phyloP scores from a whole-genome alignment of 2,329 filamentous ascomycete genomes.

The Trichoderma oligosporum region DNA sequence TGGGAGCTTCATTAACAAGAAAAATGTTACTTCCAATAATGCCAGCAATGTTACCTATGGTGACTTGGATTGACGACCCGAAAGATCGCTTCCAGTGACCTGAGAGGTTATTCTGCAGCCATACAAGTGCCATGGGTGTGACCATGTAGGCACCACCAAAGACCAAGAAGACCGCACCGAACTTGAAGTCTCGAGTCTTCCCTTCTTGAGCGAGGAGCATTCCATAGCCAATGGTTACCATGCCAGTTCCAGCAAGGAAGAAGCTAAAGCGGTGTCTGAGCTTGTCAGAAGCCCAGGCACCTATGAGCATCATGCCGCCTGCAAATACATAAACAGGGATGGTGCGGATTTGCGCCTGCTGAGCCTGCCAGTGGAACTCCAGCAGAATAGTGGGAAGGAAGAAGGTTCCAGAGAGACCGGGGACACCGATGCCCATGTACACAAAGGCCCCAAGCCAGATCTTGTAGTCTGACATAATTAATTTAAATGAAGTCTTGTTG shows the following conservation, averaged over 20 bases:
- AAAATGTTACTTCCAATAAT: slow-evolving; percentile 45
- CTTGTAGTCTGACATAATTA: slow-evolving; percentile 47
- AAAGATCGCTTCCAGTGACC: slow-evolving; percentile 53
- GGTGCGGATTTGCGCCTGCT: slow-evolving; percentile 35
- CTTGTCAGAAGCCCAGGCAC: slow-evolving; percentile 45
- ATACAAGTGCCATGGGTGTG: slow-evolving; percentile 53
- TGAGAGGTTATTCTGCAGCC: slow-evolving; percentile 58
- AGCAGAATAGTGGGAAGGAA: slow-evolving; percentile 39
- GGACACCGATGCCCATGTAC: slow-evolving; percentile 41
- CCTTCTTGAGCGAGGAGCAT: slow-evolving; percentile 42
- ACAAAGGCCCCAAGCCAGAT: slow-evolving; percentile 39
- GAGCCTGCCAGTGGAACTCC: slow-evolving; percentile 34
- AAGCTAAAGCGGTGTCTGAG: slow-evolving; percentile 49
- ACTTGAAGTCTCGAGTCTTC: slow-evolving; percentile 38
- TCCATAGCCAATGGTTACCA: slow-evolving; percentile 51
- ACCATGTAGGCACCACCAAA: slow-evolving; percentile 46
- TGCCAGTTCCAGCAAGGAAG: slow-evolving; percentile 36
- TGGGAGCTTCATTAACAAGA: slow-evolving; percentile 43
- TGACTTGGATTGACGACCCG: slow-evolving; percentile 47
- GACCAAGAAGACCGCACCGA: slow-evolving; percentile 46
- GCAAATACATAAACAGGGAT: slow-evolving; percentile 39
- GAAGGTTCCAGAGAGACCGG: slow-evolving; percentile 41
- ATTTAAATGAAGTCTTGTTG: slow-evolving; percentile 43
- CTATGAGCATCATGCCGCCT: slow-evolving; percentile 29
- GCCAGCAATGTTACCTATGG: slow-evolving; percentile 42